Percentiles rank a stretch among this genome's conserved stretches.
Conservation (phyloP, 192 early-diverging fungal species). For the Geranomyces michiganensis region DNA sequence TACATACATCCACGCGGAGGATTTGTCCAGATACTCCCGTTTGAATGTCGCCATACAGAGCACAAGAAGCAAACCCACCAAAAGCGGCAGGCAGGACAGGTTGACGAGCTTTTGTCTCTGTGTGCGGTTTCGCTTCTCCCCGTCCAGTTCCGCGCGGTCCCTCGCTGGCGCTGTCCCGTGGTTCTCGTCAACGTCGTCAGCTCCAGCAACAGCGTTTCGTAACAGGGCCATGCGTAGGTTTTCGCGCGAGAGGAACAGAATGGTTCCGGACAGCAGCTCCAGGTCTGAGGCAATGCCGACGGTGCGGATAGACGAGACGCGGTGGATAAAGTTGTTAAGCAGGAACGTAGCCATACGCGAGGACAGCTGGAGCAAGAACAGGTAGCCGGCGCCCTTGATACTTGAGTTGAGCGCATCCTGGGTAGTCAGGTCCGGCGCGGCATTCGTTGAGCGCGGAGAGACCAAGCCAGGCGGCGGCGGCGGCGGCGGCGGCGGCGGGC, state of each 20-base stretch:
- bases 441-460: too few species aligned
- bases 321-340: conserved; percentile 77
- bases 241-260: conserved; percentile 86
- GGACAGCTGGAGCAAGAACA: conserved; percentile 41
- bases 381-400: conserved; percentile 34
- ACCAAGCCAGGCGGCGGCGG: too few species aligned
- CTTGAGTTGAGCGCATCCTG: conserved; percentile 22
- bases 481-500: too few species aligned
- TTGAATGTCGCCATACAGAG: conserved; percentile 54
- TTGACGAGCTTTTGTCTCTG: conserved; percentile 66
- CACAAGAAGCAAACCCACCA: conserved; percentile 63
- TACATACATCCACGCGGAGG: conserved; percentile 59
- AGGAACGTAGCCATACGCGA: conserved; percentile 68
- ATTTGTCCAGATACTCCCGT: neutral
- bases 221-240: conserved; percentile 52
- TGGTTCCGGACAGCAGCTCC: conserved; percentile 85
- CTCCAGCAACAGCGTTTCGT: conserved; percentile 13
- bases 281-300: conserved; percentile 84
- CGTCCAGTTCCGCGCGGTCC: neutral
- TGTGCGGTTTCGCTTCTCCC: neutral
- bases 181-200: neutral
- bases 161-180: neutral
- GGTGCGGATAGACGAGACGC: conserved; percentile 68
- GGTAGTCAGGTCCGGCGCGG: too few species aligned
- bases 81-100: conserved; percentile 71